A percentile compares a stretch with the other conserved stretches of the same genome.
These are phyloP conservation scores for Basipetospora chlamydospora DNA, from an alignment of 2,329 filamentous ascomycete species.

Conservation along the genomic window DNA sequence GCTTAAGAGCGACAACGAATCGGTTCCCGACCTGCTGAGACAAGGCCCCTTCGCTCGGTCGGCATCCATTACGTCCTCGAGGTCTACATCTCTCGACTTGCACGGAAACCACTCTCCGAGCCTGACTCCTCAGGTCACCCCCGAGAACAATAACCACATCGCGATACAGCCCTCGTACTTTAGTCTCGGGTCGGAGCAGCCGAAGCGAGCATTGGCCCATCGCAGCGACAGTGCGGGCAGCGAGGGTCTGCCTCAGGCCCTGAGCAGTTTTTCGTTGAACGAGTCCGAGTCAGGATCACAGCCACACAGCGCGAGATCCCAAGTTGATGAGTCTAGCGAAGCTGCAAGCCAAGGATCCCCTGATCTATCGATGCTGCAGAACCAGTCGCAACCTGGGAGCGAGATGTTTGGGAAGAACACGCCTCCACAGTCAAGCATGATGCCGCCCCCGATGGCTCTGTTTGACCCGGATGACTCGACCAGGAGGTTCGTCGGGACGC, in stretches of 20 bases:
- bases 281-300: constrained; percentile 34
- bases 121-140: constrained; percentile 75
- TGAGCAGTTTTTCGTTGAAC: constrained; percentile 62
- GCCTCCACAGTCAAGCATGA: constrained; percentile 44
- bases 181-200: constrained; percentile 53
- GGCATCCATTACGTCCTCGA: constrained; percentile 73
- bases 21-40: constrained; percentile 84
- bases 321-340: constrained; percentile 62
- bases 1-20: constrained; percentile 62
- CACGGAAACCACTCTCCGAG: constrained; percentile 61
- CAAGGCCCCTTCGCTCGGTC: constrained; percentile 80
- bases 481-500: constrained; percentile 87
- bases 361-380: constrained; percentile 55
- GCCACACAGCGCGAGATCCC: constrained; percentile 36
- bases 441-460: constrained; percentile 83
- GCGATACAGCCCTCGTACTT: constrained; percentile 88
- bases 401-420: constrained; percentile 5
- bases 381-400: constrained; percentile 13
- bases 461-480: constrained; percentile 93
- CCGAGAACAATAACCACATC: constrained; percentile 48
- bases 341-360: constrained; percentile 62
- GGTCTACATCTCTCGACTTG: constrained; percentile 86
- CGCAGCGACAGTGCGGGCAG: constrained; percentile 88
- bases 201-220: constrained; percentile 56
- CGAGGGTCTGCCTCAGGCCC: constrained; percentile 70